Conservation (phyloP, 1,284 basidiomycete species). For the Boletus semigastroideus region DNA sequence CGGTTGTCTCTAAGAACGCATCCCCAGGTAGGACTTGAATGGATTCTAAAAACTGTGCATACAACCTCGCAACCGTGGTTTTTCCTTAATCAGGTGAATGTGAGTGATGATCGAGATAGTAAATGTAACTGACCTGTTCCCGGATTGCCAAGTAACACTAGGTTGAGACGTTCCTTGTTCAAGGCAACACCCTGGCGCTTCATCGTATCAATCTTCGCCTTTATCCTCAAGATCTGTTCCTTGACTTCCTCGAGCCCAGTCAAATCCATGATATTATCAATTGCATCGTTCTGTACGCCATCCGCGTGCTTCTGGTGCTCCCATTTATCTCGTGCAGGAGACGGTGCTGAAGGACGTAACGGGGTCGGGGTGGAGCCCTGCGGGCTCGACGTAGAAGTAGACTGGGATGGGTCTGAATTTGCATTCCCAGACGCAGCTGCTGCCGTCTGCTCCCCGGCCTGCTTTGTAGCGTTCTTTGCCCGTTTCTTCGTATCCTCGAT, state of each 20-base stretch:
- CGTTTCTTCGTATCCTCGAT: slow-evolving; percentile 25
- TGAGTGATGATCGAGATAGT: background rate
- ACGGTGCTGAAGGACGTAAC: slow-evolving; percentile 21
- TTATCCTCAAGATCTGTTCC: slow-evolving; percentile 46
- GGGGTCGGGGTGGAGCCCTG: background rate
- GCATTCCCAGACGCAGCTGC: background rate
- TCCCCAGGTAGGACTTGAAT: slow-evolving; percentile 50
- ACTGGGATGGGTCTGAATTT: background rate
- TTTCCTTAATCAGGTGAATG: slow-evolving; percentile 45
- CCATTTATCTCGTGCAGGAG: slow-evolving; percentile 45
- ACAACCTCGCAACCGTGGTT: slow-evolving; percentile 67
- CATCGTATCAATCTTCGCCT: slow-evolving; percentile 48
- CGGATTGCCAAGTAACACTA: slow-evolving; percentile 56
- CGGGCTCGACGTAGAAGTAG: slow-evolving; percentile 8
- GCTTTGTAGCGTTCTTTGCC: slow-evolving; percentile 11
- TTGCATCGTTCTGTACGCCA: slow-evolving; percentile 42
- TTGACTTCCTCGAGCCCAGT: slow-evolving; percentile 58
- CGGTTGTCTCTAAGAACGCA: slow-evolving; percentile 59
- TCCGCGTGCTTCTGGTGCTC: slow-evolving; percentile 45
- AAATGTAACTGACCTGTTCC: slow-evolving; percentile 46
- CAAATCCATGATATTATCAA: slow-evolving; percentile 57
- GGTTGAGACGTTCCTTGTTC: slow-evolving; percentile 51
- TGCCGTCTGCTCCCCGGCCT: background rate
- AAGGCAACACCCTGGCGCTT: slow-evolving; percentile 44
- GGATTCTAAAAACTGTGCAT: slow-evolving; percentile 57